Evolutionary conservation across 176 grass and related monocot genomes (phyloP).

Genomic region (Phoenix dactylifera): DNA sequence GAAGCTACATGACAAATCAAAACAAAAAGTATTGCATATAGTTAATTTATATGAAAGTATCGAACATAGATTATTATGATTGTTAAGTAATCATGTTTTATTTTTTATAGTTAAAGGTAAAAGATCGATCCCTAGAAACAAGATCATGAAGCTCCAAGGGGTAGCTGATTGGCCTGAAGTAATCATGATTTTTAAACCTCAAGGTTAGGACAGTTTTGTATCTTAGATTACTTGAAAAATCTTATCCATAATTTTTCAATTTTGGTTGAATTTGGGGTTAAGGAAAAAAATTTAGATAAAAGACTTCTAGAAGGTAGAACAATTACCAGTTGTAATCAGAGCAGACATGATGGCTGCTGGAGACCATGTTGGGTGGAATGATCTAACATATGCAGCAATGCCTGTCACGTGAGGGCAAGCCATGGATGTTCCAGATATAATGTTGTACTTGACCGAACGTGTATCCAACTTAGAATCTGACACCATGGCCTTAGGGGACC

Average conservation of each 20-base stretch:
- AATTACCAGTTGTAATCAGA: constrained; percentile 39
- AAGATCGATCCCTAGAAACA: too few relatives aligned
- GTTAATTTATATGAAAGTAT: background rate
- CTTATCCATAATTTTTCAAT: too few relatives aligned
- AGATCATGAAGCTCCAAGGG: too few relatives aligned
- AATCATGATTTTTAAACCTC: too few relatives aligned
- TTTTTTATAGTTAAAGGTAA: too few relatives aligned
- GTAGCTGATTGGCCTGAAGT: too few relatives aligned
- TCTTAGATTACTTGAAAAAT: too few relatives aligned
- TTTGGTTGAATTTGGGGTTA: too few relatives aligned
- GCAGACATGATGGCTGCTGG: constrained; percentile 47
- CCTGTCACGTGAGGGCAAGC: constrained; percentile 24
- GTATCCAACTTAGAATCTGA: background rate
- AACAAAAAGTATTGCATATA: background rate
- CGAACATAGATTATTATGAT: too few relatives aligned
- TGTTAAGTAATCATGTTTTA: too few relatives aligned
- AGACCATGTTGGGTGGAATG: constrained; percentile 42
- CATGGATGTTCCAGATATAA: constrained; percentile 37
- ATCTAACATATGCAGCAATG: constrained; percentile 33
- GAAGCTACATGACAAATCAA: constrained; percentile 10
- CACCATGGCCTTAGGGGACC: background rate
- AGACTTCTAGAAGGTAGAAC: background rate
- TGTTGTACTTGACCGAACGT: constrained; percentile 16
- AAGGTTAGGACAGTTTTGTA: too few relatives aligned
- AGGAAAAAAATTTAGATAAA: too few relatives aligned